These are phyloP conservation scores for Chalara sp. DNA, from an alignment of 2,329 filamentous ascomycete species.

Conservation along the genomic window DNA sequence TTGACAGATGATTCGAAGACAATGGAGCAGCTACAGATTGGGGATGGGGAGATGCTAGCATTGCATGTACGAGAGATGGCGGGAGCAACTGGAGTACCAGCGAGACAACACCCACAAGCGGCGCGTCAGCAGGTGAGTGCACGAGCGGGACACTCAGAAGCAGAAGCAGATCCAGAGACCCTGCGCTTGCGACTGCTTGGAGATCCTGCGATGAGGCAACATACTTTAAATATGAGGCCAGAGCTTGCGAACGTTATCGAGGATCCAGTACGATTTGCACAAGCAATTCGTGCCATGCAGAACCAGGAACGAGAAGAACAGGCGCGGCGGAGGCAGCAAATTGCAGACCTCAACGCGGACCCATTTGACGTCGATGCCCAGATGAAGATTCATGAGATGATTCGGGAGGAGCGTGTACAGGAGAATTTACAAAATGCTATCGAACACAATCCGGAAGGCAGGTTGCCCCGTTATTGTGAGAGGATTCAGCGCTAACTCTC, in stretches of 20 bases:
- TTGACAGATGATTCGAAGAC: slow-evolving; percentile 74
- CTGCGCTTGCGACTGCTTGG: slow-evolving; percentile 77
- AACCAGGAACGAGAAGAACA: slow-evolving; percentile 67
- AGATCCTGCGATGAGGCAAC: slow-evolving; percentile 64
- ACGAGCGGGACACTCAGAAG: slow-evolving; percentile 13
- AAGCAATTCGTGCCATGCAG: slow-evolving; percentile 61
- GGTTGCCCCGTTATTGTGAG: slow-evolving; percentile 21
- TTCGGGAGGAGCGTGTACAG: slow-evolving; percentile 86
- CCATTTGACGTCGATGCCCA: slow-evolving; percentile 93
- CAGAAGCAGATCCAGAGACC: slow-evolving; percentile 65
- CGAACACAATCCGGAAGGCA: slow-evolving; percentile 96
- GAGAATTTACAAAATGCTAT: slow-evolving; percentile 95
- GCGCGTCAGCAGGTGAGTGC: slow-evolving; percentile 29
- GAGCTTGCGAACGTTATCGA: slow-evolving; percentile 71
- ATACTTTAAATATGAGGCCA: slow-evolving; percentile 66
- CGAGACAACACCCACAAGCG: slow-evolving; percentile 28
- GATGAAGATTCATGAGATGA: slow-evolving; percentile 91
- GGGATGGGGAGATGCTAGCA: slow-evolving; percentile 87
- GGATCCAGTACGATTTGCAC: slow-evolving; percentile 68
- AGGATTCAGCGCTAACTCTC: slow-evolving; percentile 6
- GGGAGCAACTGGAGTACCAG: slow-evolving; percentile 33
- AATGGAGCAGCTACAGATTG: slow-evolving; percentile 72
- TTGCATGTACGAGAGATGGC: slow-evolving; percentile 66
- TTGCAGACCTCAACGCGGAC: slow-evolving; percentile 82
- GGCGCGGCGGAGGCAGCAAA: slow-evolving; percentile 72